Evolutionary conservation across 2,329 filamentous ascomycete genomes (phyloP).

Genomic region (Cladorrhinum sp.): DNA sequence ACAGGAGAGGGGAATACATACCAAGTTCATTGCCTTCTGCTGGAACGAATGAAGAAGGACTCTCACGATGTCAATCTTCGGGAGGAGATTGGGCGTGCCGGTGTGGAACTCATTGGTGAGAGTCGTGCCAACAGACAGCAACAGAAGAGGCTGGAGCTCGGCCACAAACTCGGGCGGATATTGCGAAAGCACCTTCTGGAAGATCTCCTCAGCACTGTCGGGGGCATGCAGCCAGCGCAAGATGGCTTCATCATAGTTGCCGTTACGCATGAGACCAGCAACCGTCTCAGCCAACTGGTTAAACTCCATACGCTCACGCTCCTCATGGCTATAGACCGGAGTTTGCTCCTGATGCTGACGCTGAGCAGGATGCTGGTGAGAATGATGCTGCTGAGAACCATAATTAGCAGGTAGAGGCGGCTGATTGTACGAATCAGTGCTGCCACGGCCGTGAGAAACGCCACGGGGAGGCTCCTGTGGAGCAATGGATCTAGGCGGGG

Average conservation of each 20-base stretch:
- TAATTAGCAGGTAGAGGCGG: constrained; percentile 20
- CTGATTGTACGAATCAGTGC: constrained; percentile 20
- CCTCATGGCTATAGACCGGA: constrained; percentile 42
- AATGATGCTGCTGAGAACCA: constrained; percentile 25
- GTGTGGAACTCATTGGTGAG: constrained; percentile 54
- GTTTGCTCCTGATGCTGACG: constrained; percentile 27
- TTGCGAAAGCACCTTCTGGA: constrained; percentile 52
- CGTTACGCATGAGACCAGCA: constrained; percentile 58
- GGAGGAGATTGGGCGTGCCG: constrained; percentile 47
- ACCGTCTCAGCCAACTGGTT: constrained; percentile 56
- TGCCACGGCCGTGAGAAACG: constrained; percentile 24
- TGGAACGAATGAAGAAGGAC: constrained; percentile 55
- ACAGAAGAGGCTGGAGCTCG: constrained; percentile 57
- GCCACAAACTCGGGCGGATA: constrained; percentile 52
- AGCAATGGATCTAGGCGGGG: constrained; percentile 7
- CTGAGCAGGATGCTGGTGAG: constrained; percentile 20
- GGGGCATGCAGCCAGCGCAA: constrained; percentile 65
- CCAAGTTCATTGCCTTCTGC: constrained; percentile 46
- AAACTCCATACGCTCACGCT: constrained; percentile 52
- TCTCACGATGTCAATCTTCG: constrained; percentile 60
- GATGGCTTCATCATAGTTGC: constrained; percentile 60
- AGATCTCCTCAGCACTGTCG: constrained; percentile 58
- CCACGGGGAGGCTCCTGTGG: constrained; percentile 6
- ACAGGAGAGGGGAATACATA: too few species aligned
- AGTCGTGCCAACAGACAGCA: constrained; percentile 63